Conservation (phyloP, 495 filamentous ascomycete genomes). For the Xylaria scruposa region DNA sequence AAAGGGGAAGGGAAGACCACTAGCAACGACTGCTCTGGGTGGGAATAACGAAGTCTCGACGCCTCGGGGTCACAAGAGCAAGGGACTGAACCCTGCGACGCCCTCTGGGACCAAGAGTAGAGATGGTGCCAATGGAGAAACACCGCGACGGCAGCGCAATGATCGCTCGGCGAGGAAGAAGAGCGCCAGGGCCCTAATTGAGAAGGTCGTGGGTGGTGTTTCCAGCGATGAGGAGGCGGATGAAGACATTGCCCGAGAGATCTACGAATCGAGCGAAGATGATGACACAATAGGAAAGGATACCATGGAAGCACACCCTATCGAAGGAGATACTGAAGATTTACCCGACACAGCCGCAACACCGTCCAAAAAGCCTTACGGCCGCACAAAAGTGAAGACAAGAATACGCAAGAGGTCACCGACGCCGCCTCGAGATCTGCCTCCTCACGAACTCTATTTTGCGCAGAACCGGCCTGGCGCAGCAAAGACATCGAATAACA, state of each 20-base stretch:
- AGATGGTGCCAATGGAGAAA: slow-evolving; percentile 44
- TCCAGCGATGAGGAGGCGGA: slow-evolving; percentile 81
- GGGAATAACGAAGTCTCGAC: slow-evolving; percentile 35
- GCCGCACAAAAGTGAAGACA: slow-evolving; percentile 48
- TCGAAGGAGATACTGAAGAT: slow-evolving; percentile 40
- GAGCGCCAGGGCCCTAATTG: slow-evolving; percentile 75
- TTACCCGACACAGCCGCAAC: slow-evolving; percentile 48
- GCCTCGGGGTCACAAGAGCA: slow-evolving; percentile 40
- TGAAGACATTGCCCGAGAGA: slow-evolving; percentile 73
- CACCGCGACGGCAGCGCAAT: slow-evolving; percentile 61
- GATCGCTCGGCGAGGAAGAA: slow-evolving; percentile 88
- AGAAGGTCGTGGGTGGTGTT: slow-evolving; percentile 64
- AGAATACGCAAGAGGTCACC: slow-evolving; percentile 71
- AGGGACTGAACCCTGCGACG: slow-evolving; percentile 37
- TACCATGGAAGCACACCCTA: slow-evolving; percentile 40
- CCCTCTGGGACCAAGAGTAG: slow-evolving; percentile 40
- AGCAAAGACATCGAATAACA: slow-evolving; percentile 86
- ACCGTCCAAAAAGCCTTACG: slow-evolving; percentile 41
- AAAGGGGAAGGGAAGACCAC: slow-evolving; percentile 28
- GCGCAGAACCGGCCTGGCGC: slow-evolving; percentile 85
- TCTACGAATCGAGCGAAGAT: slow-evolving; percentile 64
- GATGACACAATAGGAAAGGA: slow-evolving; percentile 55
- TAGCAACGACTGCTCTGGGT: slow-evolving; percentile 17
- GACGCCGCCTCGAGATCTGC: slow-evolving; percentile 79
- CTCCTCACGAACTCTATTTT: slow-evolving; percentile 90